These are phyloP conservation scores for Pestalotiopsis fici DNA, from an alignment of 2,329 filamentous ascomycete species.

Conservation along the genomic window DNA sequence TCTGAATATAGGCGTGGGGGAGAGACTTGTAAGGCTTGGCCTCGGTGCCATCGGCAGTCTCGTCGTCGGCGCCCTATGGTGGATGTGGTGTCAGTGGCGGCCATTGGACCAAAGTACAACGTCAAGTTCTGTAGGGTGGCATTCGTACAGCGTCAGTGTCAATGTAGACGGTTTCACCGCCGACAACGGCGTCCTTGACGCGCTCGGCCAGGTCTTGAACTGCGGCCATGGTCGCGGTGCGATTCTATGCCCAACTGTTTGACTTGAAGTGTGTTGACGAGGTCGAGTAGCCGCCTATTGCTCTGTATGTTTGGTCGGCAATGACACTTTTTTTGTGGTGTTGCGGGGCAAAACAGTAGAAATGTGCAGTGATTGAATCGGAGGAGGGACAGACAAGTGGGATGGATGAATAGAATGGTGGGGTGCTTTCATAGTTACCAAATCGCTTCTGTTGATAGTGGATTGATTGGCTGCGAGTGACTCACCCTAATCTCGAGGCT, in stretches of 20 bases:
- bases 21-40: conserved; percentile 80
- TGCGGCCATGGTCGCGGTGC: conserved; percentile 38
- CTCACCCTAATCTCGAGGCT: conserved; percentile 5
- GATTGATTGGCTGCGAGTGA: conserved; percentile 10
- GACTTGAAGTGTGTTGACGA: neutral
- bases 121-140: neutral
- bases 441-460: conserved; percentile 8
- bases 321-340: conserved; percentile 4
- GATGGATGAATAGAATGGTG: conserved; percentile 1
- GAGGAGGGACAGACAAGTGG: neutral
- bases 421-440: conserved; percentile 1
- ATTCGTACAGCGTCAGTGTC: conserved; percentile 67
- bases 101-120: neutral
- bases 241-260: neutral
- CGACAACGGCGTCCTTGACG: conserved; percentile 35
- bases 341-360: neutral
- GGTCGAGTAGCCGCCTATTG: neutral
- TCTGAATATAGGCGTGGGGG: conserved; percentile 74
- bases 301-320: neutral
- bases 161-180: conserved; percentile 63
- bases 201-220: conserved; percentile 53
- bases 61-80: conserved; percentile 64
- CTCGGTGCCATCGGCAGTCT: conserved; percentile 67
- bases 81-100: neutral
- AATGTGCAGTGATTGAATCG: conserved; percentile 2